Percentiles rank a stretch among this genome's conserved stretches.
Conservation (phyloP, 208 protist genomes). For the Leishmania braziliensis region DNA sequence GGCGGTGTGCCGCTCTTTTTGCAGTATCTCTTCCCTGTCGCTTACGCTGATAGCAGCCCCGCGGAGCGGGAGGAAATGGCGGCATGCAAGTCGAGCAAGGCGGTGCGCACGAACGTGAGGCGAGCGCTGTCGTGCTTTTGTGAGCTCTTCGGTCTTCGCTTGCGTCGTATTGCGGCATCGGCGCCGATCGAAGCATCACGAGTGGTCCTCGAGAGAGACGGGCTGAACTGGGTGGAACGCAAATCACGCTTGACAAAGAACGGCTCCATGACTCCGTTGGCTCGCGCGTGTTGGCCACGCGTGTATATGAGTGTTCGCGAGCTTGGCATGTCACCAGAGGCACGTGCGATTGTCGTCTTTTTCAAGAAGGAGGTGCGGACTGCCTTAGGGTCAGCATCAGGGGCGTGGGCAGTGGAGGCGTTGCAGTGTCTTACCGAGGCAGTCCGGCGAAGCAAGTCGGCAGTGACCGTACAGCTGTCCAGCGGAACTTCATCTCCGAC, state of each 20-base stretch:
- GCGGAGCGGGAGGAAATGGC: slow-evolving; percentile 27
- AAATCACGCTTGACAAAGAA: slow-evolving; percentile 35
- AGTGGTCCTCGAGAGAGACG: slow-evolving; percentile 50
- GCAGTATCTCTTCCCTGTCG: slow-evolving; percentile 42
- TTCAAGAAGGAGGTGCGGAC: slow-evolving; percentile 43
- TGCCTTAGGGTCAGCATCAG: background rate
- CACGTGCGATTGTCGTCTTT: slow-evolving; percentile 43
- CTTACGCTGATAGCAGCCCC: slow-evolving; percentile 9
- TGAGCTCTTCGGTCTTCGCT: slow-evolving; percentile 73
- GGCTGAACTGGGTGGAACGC: slow-evolving; percentile 71
- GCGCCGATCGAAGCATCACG: background rate
- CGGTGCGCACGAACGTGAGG: slow-evolving; percentile 38
- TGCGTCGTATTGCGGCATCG: slow-evolving; percentile 17
- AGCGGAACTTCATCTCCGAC: background rate
- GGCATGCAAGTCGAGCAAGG: slow-evolving; percentile 33
- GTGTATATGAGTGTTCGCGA: slow-evolving; percentile 51
- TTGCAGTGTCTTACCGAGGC: slow-evolving; percentile 12
- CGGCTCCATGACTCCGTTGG: slow-evolving; percentile 42
- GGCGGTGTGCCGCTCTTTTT: slow-evolving; percentile 32
- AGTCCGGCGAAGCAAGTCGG: slow-evolving; percentile 10
- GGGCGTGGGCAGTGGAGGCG: slow-evolving; percentile 25
- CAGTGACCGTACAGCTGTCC: background rate
- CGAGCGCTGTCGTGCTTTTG: slow-evolving; percentile 69
- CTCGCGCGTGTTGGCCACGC: slow-evolving; percentile 44
- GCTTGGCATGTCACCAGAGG: slow-evolving; percentile 45